Percentiles rank a stretch among this genome's conserved stretches.
These are phyloP conservation scores for Daldinia concentrica DNA, from an alignment of 495 filamentous ascomycete genomes.

Conservation along the genomic window DNA sequence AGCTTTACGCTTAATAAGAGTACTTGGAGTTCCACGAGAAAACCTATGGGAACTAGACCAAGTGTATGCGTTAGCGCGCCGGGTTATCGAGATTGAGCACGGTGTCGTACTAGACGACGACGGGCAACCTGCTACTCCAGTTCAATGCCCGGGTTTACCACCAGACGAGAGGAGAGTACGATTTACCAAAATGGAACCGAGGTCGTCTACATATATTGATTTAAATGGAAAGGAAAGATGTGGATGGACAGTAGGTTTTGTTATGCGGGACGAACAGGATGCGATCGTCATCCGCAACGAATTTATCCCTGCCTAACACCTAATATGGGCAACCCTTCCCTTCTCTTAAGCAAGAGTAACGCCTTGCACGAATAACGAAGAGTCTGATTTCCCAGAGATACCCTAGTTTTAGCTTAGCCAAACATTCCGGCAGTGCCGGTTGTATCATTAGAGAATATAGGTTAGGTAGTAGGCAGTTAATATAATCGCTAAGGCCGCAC, in stretches of 20 bases:
- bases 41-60: conserved; percentile 45
- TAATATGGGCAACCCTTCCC: background rate
- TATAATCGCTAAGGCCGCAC: background rate
- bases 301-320: conserved; percentile 2
- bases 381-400: background rate
- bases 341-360: background rate
- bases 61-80: conserved; percentile 41
- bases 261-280: conserved; percentile 21
- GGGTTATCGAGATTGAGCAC: conserved; percentile 50
- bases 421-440: background rate
- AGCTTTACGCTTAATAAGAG: conserved; percentile 44
- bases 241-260: conserved; percentile 26
- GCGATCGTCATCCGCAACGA: conserved; percentile 6
- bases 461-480: background rate
- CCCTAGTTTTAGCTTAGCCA: background rate
- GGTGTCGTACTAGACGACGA: conserved; percentile 25
- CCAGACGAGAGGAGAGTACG: conserved; percentile 33
- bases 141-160: conserved; percentile 12
- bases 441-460: background rate
- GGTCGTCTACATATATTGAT: conserved; percentile 9
- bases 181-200: conserved; percentile 18
- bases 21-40: conserved; percentile 37
- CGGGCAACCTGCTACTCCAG: conserved; percentile 9
- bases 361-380: background rate
- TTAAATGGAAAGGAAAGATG: conserved; percentile 12